These are phyloP conservation scores for Metschnikowia matae DNA, from an alignment of 805 yeast species.

Conservation along the genomic window DNA sequence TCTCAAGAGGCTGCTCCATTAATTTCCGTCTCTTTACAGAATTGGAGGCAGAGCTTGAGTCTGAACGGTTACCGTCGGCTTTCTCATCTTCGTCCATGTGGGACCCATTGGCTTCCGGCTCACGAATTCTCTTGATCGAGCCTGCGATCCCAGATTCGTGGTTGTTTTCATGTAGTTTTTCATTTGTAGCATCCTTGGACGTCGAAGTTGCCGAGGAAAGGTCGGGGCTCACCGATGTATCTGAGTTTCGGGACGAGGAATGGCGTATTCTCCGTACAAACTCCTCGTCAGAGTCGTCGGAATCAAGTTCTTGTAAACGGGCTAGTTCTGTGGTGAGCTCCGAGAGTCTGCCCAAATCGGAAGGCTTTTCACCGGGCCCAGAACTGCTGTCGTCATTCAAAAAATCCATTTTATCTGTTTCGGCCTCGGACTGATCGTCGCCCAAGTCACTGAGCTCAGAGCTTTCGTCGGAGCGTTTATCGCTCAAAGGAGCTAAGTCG, in stretches of 20 bases:
- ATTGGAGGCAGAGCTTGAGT: neutral
- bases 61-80: neutral
- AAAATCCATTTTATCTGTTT: conserved; percentile 79
- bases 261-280: conserved; percentile 4
- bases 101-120: conserved; percentile 1
- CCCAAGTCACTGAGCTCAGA: conserved; percentile 50
- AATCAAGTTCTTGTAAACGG: conserved; percentile 33
- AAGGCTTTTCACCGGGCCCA: conserved; percentile 20
- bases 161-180: neutral
- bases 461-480: conserved; percentile 24
- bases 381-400: conserved; percentile 31
- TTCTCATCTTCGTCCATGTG: conserved; percentile 1
- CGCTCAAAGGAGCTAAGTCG: conserved; percentile 19
- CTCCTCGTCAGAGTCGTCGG: conserved; percentile 26
- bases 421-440: conserved; percentile 77
- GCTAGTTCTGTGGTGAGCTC: conserved; percentile 40
- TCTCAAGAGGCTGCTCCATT: neutral
- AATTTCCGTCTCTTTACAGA: neutral
- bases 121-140: conserved; percentile 4
- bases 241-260: conserved; percentile 1
- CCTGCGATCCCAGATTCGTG: conserved; percentile 6
- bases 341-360: conserved; percentile 38
- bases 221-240: conserved; percentile 2
- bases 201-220: conserved; percentile 2
- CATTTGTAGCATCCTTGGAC: neutral